Evolutionary conservation across 2,329 filamentous ascomycete genomes (phyloP), one percentile per base, ranked within the genome.

Genomic region (Trichophyton schoenleinii): DNA sequence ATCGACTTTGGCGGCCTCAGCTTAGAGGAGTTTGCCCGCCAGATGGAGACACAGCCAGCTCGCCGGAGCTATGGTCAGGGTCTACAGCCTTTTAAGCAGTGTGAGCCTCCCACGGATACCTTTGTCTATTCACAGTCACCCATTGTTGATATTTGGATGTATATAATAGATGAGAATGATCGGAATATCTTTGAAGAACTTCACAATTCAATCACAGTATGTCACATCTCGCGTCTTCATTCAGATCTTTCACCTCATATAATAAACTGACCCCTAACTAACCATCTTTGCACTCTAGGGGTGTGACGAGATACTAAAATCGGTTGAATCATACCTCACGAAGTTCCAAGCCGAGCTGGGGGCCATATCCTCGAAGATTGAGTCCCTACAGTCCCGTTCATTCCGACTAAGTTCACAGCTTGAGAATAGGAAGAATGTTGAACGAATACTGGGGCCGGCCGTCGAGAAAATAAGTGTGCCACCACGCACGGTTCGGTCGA

Each of bases 281-380:
- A 63, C 48, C 13, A 8, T 31, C 15, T 48, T 11, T 64, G 59
- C 61, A 63, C 57, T 53, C 57, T 57, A 67, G 71, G 88, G 89
- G 58, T 99, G 92, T 76, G 94, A 99, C 74, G 88, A 95, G 71
- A 89, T 97, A 58, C 81, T 97, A 53, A 88, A 86, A 73, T 96
- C 91, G 0, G 94, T 99, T 60, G 92, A 99, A 76, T 86, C 84
- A 36, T 97, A 96, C 71, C 80, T 99, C 60, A 88, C 88, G 42
- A 92, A 87, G 72, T 99, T 99, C 71, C 91, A 95, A 71, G 88
- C 91, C 63, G 95, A 99, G 73, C 83, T 99, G 9, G 92, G 90
- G 7, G 83, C 85, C 13, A 94, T 99, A 11, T 96, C 94, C 1
- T 87, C 91, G 5, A 94, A 99, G 71, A 99, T 99, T 59, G 94